A percentile compares a stretch with the other conserved stretches of the same genome.
phyloP scores from a whole-genome alignment of 2,329 filamentous ascomycete genomes.

The Ploettnerulaceae sp. region DNA sequence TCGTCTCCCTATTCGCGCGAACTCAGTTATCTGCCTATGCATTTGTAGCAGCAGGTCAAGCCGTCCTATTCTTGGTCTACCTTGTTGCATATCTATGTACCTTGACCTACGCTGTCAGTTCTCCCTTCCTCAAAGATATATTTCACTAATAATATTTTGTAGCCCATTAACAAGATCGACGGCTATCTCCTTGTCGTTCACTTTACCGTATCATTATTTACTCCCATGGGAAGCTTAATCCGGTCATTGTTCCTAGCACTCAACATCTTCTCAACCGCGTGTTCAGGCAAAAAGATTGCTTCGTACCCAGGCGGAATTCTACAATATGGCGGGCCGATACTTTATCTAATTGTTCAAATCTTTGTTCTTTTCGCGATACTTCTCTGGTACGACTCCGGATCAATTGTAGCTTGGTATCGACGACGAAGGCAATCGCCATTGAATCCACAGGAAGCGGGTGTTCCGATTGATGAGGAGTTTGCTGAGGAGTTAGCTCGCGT shows the following conservation, averaged over 20 bases:
- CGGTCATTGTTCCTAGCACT: constrained; percentile 70
- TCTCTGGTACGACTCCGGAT: constrained; percentile 76
- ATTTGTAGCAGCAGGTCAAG: constrained; percentile 72
- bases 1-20: constrained; percentile 72
- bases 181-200: constrained; percentile 62
- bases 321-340: constrained; percentile 76
- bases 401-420: constrained; percentile 51
- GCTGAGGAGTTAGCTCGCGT: constrained; percentile 60
- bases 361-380: constrained; percentile 66
- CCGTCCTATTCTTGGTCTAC: constrained; percentile 65
- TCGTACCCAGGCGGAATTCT: constrained; percentile 65
- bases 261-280: constrained; percentile 80
- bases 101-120: constrained; percentile 58
- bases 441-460: constrained; percentile 5
- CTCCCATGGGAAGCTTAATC: constrained; percentile 72
- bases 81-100: constrained; percentile 67
- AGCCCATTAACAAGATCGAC: constrained; percentile 63
- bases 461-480: constrained; percentile 46
- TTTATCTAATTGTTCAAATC: constrained; percentile 74
- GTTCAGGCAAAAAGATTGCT: constrained; percentile 58
- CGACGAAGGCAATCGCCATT: constrained; percentile 28
- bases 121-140: background rate
- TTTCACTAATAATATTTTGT: background rate
- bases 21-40: constrained; percentile 83
- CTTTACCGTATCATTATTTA: constrained; percentile 67